Percentiles rank a stretch among this genome's conserved stretches.
phyloP scores from a whole-genome alignment of 768 basidiomycete genomes.

The Pholiota microspora region DNA sequence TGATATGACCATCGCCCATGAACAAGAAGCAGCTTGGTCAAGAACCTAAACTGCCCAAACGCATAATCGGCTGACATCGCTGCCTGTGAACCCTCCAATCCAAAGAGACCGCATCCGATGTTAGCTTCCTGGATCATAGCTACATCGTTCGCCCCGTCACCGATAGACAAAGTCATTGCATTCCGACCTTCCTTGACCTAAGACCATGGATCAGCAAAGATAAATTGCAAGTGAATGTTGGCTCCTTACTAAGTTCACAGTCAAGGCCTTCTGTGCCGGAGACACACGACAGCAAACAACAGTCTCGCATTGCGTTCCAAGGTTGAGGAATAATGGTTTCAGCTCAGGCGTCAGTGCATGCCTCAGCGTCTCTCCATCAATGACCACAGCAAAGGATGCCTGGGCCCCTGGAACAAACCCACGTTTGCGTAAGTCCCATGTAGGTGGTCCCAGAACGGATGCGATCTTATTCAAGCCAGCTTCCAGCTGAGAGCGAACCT shows the following conservation, averaged over 20 bases:
- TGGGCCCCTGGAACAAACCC: constrained; percentile 66
- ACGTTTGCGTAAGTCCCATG: constrained; percentile 54
- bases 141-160: constrained; percentile 97
- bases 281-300: constrained; percentile 98
- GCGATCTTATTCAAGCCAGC: constrained; percentile 94
- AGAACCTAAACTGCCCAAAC: constrained; percentile 94
- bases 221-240: background rate
- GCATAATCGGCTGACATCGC: constrained; percentile 99
- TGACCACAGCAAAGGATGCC: constrained; percentile 89
- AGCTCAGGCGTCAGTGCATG: constrained; percentile 76
- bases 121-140: constrained; percentile 99
- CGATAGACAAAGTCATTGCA: constrained; percentile 96
- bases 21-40: constrained; percentile 88
- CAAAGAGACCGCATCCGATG: constrained; percentile 91
- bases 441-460: constrained; percentile 76
- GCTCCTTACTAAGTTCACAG: constrained; percentile 77
- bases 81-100: constrained; percentile 95
- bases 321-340: constrained; percentile 84
- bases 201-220: constrained; percentile 5
- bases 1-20: constrained; percentile 98
- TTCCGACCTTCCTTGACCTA: constrained; percentile 94
- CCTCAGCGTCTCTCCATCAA: constrained; percentile 90
- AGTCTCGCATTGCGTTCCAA: constrained; percentile 95
- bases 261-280: constrained; percentile 96
- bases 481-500: constrained; percentile 83